Evolutionary conservation across 2,329 filamentous ascomycete species (phyloP), one percentile per base, ranked within the genome.

Genomic region (Ophiostoma perfectum): DNA sequence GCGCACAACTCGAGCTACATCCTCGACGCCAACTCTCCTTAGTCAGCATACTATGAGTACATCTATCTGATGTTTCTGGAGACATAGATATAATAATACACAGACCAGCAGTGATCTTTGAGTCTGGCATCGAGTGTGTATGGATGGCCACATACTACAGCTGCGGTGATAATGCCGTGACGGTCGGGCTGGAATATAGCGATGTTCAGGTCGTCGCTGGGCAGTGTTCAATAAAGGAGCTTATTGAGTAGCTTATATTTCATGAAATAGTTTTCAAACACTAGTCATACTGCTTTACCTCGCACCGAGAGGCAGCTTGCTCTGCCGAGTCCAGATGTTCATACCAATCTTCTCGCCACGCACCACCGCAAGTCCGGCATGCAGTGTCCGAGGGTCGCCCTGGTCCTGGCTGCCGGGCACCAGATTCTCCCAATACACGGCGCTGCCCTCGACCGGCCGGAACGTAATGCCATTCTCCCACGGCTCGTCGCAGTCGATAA

Each of bases 301-400:
- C 47, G 47, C 47, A 47, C 5, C 45, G 14, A 16, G 14, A 12
- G 49, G 49, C 49, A 55, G 49, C 49, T 55, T 18, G 18, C 49
- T 55, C 11, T 82, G 77, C 55, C 81, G 75, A 49, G 81, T 83
- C 81, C 81, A 84, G 47, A 83, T 82, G 69, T 83, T 83, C 80
- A 83, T 81, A 11, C 81, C 82, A 68, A 83, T 78, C 74, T 84
- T 83, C 52, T 77, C 77, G 6, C 82, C 82, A 44, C 74, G 76
- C 5, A 78, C 78, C 3, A 83, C 80, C 0, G 81, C 80, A 70
- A 83, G 68, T 1, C 81, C 81, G 0, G 81, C 81, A 73, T 83
- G 82, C 70, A 83, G 70, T 44, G 78, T 81, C 52, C 79, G 76
- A 70, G 78, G 74, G 67, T 83, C 80, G 0, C 82, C 81, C 0